Evolutionary conservation across 768 basidiomycete genomes (phyloP).

Genomic region (Leccinum subtestaceum): DNA sequence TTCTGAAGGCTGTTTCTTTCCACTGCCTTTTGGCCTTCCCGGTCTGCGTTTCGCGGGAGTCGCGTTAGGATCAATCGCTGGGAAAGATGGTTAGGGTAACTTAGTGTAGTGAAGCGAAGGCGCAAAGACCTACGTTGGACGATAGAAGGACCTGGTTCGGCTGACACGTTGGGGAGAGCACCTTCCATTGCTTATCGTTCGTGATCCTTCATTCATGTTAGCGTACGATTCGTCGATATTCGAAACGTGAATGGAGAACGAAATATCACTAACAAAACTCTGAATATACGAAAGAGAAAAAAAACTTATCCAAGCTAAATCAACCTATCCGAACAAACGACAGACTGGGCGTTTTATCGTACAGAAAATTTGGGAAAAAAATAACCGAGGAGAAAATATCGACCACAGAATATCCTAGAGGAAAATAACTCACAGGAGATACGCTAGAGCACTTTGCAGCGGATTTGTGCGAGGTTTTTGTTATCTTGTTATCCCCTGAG

Average conservation of each 20-base stretch:
- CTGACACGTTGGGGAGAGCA: slow-evolving; percentile 24
- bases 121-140: slow-evolving; percentile 20
- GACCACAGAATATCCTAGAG: slow-evolving; percentile 9
- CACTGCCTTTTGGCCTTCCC: slow-evolving; percentile 77
- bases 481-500: slow-evolving; percentile 35
- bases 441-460: slow-evolving; percentile 8
- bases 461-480: slow-evolving; percentile 29
- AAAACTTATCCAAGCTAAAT: slow-evolving; percentile 36
- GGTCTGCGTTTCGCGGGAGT: slow-evolving; percentile 61
- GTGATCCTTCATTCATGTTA: slow-evolving; percentile 28
- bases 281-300: slow-evolving; percentile 33
- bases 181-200: slow-evolving; percentile 22
- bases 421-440: slow-evolving; percentile 27
- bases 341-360: slow-evolving; percentile 7
- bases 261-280: slow-evolving; percentile 31
- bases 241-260: slow-evolving; percentile 17
- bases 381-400: not conserved
- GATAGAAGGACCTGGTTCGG: slow-evolving; percentile 28
- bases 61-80: slow-evolving; percentile 27
- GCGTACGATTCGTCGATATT: slow-evolving; percentile 18
- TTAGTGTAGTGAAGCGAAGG: not conserved
- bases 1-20: slow-evolving; percentile 56
- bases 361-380: slow-evolving; percentile 18
- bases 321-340: slow-evolving; percentile 28
- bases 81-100: slow-evolving; percentile 5